Conservation (phyloP, 1,284 basidiomycete genomes). For the Ceratobasidium sp. region DNA sequence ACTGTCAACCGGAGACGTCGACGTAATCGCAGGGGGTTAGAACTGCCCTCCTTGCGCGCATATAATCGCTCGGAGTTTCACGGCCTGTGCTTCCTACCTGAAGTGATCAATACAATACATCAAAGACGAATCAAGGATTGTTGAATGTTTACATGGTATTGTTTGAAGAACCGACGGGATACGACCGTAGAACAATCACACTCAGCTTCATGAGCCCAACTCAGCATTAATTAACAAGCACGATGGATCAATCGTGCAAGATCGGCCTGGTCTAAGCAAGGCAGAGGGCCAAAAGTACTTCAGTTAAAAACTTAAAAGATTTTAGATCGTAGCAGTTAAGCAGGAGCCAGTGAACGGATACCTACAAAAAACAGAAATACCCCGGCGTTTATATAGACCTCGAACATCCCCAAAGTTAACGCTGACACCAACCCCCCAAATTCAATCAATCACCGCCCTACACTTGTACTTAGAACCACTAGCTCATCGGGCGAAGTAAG, state of each 20-base stretch:
- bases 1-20: too few relatives aligned
- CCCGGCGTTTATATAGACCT: too few relatives aligned
- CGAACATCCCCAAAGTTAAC: too few relatives aligned
- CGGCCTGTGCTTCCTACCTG: too few relatives aligned
- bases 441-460: too few relatives aligned
- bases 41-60: too few relatives aligned
- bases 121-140: neutral
- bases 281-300: neutral
- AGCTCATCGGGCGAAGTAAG: too few relatives aligned
- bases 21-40: too few relatives aligned
- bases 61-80: too few relatives aligned
- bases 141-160: neutral
- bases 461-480: too few relatives aligned
- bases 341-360: neutral
- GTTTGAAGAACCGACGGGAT: neutral
- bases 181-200: neutral
- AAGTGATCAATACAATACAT: neutral
- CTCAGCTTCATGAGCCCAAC: neutral
- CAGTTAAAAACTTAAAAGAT: neutral
- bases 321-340: neutral
- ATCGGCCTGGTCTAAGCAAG: neutral
- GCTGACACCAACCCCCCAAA: too few relatives aligned
- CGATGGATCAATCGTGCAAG: neutral
- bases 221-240: neutral
- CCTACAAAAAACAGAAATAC: too few relatives aligned